Percentiles rank a stretch among this genome's conserved stretches.
These are phyloP conservation scores for Sarcocystis neurona DNA, from an alignment of 169 alveolate genomes.

Conservation along the genomic window DNA sequence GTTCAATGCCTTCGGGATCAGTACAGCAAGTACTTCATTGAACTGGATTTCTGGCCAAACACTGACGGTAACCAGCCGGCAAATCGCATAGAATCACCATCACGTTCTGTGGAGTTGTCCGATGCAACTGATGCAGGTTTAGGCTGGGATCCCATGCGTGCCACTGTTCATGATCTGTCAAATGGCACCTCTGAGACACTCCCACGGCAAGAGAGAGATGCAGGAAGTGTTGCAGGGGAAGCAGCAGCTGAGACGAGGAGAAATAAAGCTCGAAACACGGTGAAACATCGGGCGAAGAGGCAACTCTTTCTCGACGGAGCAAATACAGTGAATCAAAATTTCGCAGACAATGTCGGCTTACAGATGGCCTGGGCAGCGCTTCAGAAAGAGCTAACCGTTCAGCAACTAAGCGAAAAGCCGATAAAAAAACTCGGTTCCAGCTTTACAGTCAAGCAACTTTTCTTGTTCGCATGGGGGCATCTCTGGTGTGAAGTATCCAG, in stretches of 20 bases:
- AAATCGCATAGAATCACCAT: no score
- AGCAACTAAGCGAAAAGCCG: not conserved
- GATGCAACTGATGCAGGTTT: no score
- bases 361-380: slow-evolving; percentile 37
- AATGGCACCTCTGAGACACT: no score
- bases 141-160: no score
- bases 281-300: no score
- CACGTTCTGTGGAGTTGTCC: no score
- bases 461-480: slow-evolving; percentile 39
- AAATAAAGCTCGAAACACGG: no score
- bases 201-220: no score
- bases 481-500: slow-evolving; percentile 27
- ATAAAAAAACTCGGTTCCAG: not conserved
- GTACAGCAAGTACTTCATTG: slow-evolving; percentile 26
- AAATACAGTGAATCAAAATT: slow-evolving; percentile 3
- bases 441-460: slow-evolving; percentile 15
- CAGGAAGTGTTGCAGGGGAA: no score
- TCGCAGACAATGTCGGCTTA: slow-evolving; percentile 58
- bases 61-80: no score
- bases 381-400: not conserved
- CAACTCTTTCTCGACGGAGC: slow-evolving; percentile 9
- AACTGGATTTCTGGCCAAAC: not conserved
- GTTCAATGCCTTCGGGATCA: slow-evolving; percentile 20
- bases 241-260: no score
- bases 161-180: no score